These are phyloP conservation scores for Panaeolus papilionaceus DNA, from an alignment of 768 basidiomycete genomes.

Conservation along the genomic window DNA sequence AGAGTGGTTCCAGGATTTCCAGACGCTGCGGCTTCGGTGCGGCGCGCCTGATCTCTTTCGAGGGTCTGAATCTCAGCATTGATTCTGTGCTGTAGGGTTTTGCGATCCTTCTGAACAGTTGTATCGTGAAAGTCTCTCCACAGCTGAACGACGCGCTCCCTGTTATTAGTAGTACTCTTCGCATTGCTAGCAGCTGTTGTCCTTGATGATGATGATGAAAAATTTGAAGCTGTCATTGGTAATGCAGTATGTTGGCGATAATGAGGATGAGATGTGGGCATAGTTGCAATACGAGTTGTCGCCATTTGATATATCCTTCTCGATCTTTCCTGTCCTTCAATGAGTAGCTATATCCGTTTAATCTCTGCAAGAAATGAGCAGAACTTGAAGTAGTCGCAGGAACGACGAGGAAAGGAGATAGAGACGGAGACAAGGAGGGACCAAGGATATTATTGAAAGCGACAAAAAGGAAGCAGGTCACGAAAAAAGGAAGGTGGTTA, in stretches of 20 bases:
- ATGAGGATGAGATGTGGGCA: constrained; percentile 1
- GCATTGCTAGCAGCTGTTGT: neutral
- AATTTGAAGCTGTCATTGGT: neutral
- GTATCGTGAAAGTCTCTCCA: constrained; percentile 9
- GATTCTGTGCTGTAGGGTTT: constrained; percentile 13
- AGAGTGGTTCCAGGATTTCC: constrained; percentile 7
- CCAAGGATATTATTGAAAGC: constrained; percentile 11
- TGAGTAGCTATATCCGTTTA: neutral
- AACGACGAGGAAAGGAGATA: constrained; percentile 1
- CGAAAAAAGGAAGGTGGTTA: constrained; percentile 12
- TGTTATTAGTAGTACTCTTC: constrained; percentile 2
- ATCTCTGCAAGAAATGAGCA: neutral
- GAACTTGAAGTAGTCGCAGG: neutral
- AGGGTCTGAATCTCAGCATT: constrained; percentile 11
- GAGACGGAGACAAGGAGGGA: constrained; percentile 12
- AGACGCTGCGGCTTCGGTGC: neutral
- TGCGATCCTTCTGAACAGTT: constrained; percentile 7
- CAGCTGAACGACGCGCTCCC: constrained; percentile 11
- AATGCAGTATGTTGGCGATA: constrained; percentile 3
- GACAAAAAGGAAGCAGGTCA: constrained; percentile 9
- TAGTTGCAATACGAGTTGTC: constrained; percentile 11
- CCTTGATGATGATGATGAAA: neutral
- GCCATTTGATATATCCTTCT: constrained; percentile 5
- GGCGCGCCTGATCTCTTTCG: constrained; percentile 4
- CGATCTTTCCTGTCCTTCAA: constrained; percentile 1